These are phyloP conservation scores for Saturnispora ahearnii DNA, from an alignment of 805 yeast genomes.

Conservation along the genomic window DNA sequence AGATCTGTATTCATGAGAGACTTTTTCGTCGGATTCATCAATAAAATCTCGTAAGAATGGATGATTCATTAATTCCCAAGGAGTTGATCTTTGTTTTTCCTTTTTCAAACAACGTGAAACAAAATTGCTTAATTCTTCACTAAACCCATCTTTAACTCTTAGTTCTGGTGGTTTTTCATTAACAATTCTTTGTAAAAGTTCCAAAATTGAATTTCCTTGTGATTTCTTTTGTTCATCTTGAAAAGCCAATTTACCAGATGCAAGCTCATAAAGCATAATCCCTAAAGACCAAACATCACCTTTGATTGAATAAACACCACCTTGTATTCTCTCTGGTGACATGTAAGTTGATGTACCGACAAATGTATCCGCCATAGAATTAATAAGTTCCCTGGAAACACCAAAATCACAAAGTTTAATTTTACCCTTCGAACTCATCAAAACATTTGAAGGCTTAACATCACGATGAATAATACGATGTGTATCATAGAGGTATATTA, in stretches of 20 bases:
- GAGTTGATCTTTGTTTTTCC: constrained; percentile 66
- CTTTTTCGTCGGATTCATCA: constrained; percentile 20
- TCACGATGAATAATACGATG: constrained; percentile 93
- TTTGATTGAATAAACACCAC: constrained; percentile 85
- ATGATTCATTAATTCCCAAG: constrained; percentile 52
- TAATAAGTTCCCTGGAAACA: constrained; percentile 82
- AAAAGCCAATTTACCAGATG: constrained; percentile 78
- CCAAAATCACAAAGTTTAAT: constrained; percentile 96
- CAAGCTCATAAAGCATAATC: constrained; percentile 77
- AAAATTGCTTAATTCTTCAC: constrained; percentile 49
- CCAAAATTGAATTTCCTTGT: constrained; percentile 68
- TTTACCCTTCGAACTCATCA: constrained; percentile 78
- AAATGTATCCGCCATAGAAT: constrained; percentile 94
- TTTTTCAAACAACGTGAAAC: constrained; percentile 67
- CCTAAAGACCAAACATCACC: constrained; percentile 98
- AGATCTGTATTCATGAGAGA: constrained; percentile 18
- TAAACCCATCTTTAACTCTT: constrained; percentile 35
- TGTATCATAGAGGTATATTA: constrained; percentile 68
- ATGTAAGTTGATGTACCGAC: constrained; percentile 97
- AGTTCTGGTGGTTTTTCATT: constrained; percentile 84
- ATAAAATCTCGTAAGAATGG: constrained; percentile 24
- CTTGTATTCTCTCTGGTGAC: constrained; percentile 97
- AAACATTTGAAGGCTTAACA: constrained; percentile 89
- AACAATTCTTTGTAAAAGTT: constrained; percentile 83
- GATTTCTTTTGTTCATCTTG: constrained; percentile 34